Evolutionary conservation across 108 stramenopile genomes (phyloP), one percentile per base, ranked within the genome.

Genomic region (Cylindrotheca fusiformis): DNA sequence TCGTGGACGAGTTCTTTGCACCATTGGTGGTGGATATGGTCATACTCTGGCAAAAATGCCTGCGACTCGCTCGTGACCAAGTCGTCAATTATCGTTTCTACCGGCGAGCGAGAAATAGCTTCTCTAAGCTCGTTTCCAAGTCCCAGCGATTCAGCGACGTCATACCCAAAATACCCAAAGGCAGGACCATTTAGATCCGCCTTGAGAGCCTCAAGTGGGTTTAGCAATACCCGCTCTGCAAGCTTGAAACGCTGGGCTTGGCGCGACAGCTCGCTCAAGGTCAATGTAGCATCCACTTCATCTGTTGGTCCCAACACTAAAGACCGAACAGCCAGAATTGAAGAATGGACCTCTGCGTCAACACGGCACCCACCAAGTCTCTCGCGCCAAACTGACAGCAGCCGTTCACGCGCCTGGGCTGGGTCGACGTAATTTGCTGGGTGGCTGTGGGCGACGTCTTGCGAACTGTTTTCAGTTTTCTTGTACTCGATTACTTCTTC

Each of bases 401-500:
- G 78, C 20, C 79, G 75, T 31, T 81, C 60, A 32, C 82, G 68
- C 20, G 93, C 83, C 24, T 80, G 70, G 28, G 74, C 57, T 25
- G 58, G 59, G 26, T 80, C 65, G 3, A 70, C 68, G n/a, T 75
- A 63, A 71, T 87, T 86, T 20, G 79, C 76, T 19, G 76, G 64
- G 56, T 87, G 82, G 21, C 66, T 53, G 48, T 85, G 65, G n/a
- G 57, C 41, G 24, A 61, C 75, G 24, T 30, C 60, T 33, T 53
- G 56, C 5, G 73, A 58, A 14, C 72, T 63, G 19, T 68, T 71
- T 64, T 91, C 86, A 20, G 90, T 58, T 68, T 88, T 89, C 32
- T 79, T 75, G 36, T 80, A 87, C 32, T 88, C 81, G 22, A 96
- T 91, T 2, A 98, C 96, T 69, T 98, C 99, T 66, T 99, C 97